A percentile compares a stretch with the other conserved stretches of the same genome.
Evolutionary conservation across 1,139 yeast genomes (phyloP).

Genomic region (Taphrina confusa): DNA sequence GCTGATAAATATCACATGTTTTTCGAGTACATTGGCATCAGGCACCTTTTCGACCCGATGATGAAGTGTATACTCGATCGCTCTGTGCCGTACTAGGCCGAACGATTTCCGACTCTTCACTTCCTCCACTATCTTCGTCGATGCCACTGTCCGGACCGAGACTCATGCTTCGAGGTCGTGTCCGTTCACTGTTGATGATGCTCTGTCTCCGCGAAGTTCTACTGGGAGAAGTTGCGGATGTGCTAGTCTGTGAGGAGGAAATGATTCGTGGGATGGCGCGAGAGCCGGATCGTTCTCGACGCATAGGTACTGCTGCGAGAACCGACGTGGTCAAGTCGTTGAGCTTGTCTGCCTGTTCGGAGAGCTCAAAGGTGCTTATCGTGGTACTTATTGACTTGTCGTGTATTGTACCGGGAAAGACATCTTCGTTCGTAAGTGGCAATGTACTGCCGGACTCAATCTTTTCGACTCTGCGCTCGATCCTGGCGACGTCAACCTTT

Average conservation of each 20-base stretch:
- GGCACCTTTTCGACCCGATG: too few species aligned
- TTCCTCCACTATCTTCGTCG: slow-evolving; percentile 22
- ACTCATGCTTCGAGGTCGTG: slow-evolving; percentile 17
- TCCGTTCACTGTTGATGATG: slow-evolving; percentile 16
- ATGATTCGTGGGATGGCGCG: slow-evolving; percentile 13
- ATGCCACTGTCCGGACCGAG: slow-evolving; percentile 20
- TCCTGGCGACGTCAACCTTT: slow-evolving; percentile 39
- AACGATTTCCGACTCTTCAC: slow-evolving; percentile 13
- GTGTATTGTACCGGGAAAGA: background rate
- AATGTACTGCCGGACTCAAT: slow-evolving; percentile 27
- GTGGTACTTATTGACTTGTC: background rate
- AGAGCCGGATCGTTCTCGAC: slow-evolving; percentile 7
- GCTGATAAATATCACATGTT: too few species aligned
- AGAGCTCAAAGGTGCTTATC: background rate
- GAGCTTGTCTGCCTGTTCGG: background rate
- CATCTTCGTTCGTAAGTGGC: slow-evolving; percentile 14
- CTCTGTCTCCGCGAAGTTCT: slow-evolving; percentile 12
- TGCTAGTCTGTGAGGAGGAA: slow-evolving; percentile 3
- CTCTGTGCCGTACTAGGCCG: slow-evolving; percentile 14
- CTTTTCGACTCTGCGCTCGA: slow-evolving; percentile 30
- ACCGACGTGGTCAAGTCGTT: background rate
- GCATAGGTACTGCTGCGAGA: background rate
- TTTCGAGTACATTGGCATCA: too few species aligned
- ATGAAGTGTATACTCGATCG: too few species aligned
- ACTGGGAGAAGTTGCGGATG: slow-evolving; percentile 9